Evolutionary conservation across 345 rosid species (phyloP).

Genomic region (Clausena lansium): DNA sequence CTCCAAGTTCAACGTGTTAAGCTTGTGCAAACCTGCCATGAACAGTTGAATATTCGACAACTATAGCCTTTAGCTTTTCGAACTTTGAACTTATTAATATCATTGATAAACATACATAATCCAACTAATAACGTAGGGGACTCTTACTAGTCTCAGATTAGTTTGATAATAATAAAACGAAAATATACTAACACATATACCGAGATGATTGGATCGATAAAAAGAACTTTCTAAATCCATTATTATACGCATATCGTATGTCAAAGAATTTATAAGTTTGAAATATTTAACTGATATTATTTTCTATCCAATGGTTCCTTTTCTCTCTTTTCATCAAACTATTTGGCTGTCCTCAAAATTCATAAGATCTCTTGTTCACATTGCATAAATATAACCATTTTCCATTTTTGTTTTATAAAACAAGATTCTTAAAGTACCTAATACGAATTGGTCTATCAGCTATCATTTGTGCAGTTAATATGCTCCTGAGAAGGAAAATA

Average conservation of each 20-base stretch:
- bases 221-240: background rate
- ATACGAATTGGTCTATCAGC: background rate
- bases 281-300: background rate
- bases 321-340: background rate
- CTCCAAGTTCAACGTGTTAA: slow-evolving; percentile 49
- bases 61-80: background rate
- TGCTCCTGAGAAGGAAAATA: background rate
- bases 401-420: background rate
- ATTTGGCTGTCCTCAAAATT: background rate
- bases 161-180: background rate
- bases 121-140: background rate
- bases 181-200: background rate
- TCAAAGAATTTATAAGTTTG: background rate
- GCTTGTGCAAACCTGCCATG: slow-evolving; percentile 48
- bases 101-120: background rate
- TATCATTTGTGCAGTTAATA: background rate
- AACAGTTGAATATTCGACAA: background rate
- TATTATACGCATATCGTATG: too few relatives aligned
- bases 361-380: background rate
- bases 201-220: background rate
- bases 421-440: background rate
- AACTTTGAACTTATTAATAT: background rate
- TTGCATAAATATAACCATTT: background rate
- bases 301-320: background rate
- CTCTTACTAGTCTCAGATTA: background rate